Percentiles rank a stretch among this genome's conserved stretches.
These are phyloP conservation scores for Schizophyllum commune DNA, from an alignment of 1,284 basidiomycete species.

Conservation along the genomic window DNA sequence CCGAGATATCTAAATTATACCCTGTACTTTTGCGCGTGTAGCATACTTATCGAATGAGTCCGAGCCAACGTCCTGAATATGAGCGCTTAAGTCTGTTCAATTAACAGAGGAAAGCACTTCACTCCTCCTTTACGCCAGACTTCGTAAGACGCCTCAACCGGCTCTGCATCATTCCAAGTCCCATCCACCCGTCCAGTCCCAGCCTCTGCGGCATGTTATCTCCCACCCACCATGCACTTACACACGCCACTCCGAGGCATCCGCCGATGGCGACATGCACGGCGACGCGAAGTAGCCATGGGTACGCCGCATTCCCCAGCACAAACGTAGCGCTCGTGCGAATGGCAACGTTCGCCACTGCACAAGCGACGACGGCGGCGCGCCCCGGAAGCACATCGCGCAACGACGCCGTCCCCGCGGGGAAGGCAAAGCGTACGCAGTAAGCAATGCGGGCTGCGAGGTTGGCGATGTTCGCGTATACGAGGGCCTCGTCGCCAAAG, in stretches of 20 bases:
- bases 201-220: not conserved
- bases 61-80: not conserved
- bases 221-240: not conserved
- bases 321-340: not conserved
- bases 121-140: not conserved
- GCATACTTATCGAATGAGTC: not conserved
- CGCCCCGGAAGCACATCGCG: not conserved
- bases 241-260: not conserved
- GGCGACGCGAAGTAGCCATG: not conserved
- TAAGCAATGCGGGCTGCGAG: conserved; percentile 53
- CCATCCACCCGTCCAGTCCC: not conserved
- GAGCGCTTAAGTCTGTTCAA: not conserved
- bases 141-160: not conserved
- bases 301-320: not conserved
- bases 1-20: not conserved
- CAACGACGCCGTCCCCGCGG: not conserved
- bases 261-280: not conserved
- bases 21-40: not conserved
- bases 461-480: conserved; percentile 69
- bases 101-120: no score
- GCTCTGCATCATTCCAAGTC: not conserved
- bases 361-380: not conserved
- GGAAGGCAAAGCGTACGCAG: conserved; percentile 25
- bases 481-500: conserved; percentile 63
- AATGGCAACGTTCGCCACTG: not conserved